Base-by-base conservation (phyloP, 305 asterid genomes). In the Solanum hybrid region DNA sequence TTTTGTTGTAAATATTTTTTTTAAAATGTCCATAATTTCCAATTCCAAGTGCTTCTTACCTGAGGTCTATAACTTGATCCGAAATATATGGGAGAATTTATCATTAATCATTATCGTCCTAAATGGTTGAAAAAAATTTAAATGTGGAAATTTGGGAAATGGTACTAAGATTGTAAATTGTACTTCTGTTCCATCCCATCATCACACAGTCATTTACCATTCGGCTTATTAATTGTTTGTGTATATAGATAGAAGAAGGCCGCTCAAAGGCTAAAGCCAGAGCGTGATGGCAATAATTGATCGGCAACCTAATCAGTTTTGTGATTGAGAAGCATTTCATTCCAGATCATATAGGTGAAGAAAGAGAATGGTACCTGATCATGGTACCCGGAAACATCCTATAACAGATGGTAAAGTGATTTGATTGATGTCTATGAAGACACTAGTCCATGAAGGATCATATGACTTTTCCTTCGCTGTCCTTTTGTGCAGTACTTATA, bases 401-500 rank as follows among this genome's bases (percentile, higher is more conserved):
- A 81, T 80, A 39, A 39, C 51, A 40, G 33, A 3, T 81, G 36
- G 69, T 40, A 81, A 81, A 16, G 4, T 81, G 86, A 42, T 40
- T 40, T 81, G 86, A 34, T 37, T 81, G 67, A 81, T 81, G 67
- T 28, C 86, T 14, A 81, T 39, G 35, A 81, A 36, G 61, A 79
- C 61, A 24, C 24, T 81, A 81, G 69, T 5, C 26, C 24, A 8
- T 81, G 36, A 81, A 81, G 69, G 24, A 40, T 81, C 86, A 81
- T 40, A 39, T 40, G 9, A 0, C 35, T 81, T 81, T 81, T 26
- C 67, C 35, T 81, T 39, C 4, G 2, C 4, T 39, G 67, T 81
- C 69, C 86, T 81, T 81, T 79, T 40, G 67, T 78, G 89, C 31
- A 80, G 16, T 87, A 91, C 57, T 40, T 94, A 76, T 37, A 37